Base-by-base conservation (phyloP, 225 moss, liverwort and hornwort species). In the Marchantia polymorpha region DNA sequence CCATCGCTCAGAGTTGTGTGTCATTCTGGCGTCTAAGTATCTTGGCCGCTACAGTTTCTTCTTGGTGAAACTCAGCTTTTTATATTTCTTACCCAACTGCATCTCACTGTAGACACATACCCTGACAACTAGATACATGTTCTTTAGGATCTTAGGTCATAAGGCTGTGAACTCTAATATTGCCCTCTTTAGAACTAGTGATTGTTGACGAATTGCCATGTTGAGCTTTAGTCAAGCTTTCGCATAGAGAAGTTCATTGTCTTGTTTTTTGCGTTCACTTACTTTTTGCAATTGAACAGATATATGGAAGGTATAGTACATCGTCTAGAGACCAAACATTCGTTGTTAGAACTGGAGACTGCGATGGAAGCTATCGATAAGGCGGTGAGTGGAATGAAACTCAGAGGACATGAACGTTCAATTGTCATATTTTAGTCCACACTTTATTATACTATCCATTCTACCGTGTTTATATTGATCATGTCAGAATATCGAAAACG, bases 271-370 rank as follows among this genome's bases (percentile, higher is more conserved):
- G 15, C 12, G 17, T 71, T 71, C 4, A 10, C n/a, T 0, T 13
- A 75, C 27, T 39, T 20, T 75, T 27, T 59, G 17, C 59, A 15
- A 39, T 31, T 75, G 5, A 11, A n/a, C 85, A 94, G 94, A 77
- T 99, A 92, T 70, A 89, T 99, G 82, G 86, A 85, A 79, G 85
- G 86, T 68, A 74, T 99, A 74, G 83, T 89, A 53, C 91, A 91
- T 78, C 91, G 89, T 76, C 83, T 91, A 76, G 84, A 83, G 69
- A 70, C 81, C 66, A 87, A 90, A 76, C 97, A 91, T 60, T 82
- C 93, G 0, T 88, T 89, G 50, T 73, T 88, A 9, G 99, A 99
- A 61, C 82, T 99, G 81, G 81, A 84, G 54, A 83, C 72, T 67
- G 87, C 85, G 72, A 87, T 99, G 82, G 92, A 99, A 72, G 89